phyloP scores from a whole-genome alignment of 2,329 filamentous ascomycete species.

The Dactylella cylindrospora region DNA sequence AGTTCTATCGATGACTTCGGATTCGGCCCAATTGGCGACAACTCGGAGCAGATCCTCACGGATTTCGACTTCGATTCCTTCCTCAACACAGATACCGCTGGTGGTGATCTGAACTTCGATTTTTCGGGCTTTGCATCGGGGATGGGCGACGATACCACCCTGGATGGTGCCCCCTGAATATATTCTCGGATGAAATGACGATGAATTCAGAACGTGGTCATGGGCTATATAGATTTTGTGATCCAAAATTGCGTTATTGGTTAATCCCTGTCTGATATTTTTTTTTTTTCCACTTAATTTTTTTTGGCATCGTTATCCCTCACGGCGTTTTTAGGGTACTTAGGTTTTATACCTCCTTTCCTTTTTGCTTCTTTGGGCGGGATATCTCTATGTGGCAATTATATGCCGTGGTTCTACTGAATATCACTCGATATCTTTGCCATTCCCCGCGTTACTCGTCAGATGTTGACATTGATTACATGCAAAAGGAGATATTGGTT shows the following conservation, averaged over 20 bases:
- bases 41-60: constrained; percentile 33
- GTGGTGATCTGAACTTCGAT: constrained; percentile 45
- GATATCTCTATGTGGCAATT: constrained; percentile 6
- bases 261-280: background rate
- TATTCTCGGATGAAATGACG: constrained; percentile 52
- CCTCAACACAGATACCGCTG: constrained; percentile 59
- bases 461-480: constrained; percentile 58
- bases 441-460: constrained; percentile 56
- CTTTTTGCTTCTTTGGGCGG: constrained; percentile 6
- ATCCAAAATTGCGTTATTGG: background rate
- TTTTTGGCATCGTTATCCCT: constrained; percentile 5
- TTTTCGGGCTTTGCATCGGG: constrained; percentile 25
- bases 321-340: constrained; percentile 12
- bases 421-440: constrained; percentile 53
- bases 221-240: constrained; percentile 53
- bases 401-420: constrained; percentile 51
- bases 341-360: constrained; percentile 18
- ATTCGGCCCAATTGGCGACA: constrained; percentile 13
- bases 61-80: constrained; percentile 68
- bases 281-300: constrained; percentile 3
- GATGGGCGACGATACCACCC: constrained; percentile 32
- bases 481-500: constrained; percentile 51
- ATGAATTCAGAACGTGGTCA: constrained; percentile 59
- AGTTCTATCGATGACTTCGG: constrained; percentile 9
- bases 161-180: constrained; percentile 27